Conservation (phyloP, 306 rosid genomes). For the Mimosa bimucronata region DNA sequence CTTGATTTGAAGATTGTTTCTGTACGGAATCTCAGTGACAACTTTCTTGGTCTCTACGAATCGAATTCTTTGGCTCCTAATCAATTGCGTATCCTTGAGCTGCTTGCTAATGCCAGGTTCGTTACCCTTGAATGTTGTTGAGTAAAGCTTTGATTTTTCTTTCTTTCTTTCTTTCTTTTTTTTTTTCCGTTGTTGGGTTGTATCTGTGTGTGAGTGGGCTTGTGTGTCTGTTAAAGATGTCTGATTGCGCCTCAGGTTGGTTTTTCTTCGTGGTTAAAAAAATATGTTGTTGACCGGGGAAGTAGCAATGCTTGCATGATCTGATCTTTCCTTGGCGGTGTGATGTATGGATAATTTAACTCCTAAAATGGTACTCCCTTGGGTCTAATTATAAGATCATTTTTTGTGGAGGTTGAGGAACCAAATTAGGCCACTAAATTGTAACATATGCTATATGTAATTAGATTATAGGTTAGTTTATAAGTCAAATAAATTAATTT, state of each 20-base stretch:
- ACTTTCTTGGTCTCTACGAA: constrained; percentile 78
- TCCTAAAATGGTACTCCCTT: background rate
- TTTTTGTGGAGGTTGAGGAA: no score
- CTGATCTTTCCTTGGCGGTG: background rate
- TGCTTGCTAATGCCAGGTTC: constrained; percentile 67
- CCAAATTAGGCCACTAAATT: no score
- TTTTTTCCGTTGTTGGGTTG: background rate
- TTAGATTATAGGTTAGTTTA: no score
- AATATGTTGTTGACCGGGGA: background rate
- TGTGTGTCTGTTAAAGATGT: background rate
- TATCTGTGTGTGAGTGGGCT: background rate
- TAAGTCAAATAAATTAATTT: no score
- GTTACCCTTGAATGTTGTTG: constrained; percentile 5
- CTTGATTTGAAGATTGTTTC: constrained; percentile 58
- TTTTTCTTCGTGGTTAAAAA: background rate
- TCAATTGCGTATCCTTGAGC: constrained; percentile 67
- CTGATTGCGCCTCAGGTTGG: background rate
- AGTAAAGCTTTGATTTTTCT: no score
- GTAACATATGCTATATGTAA: no score
- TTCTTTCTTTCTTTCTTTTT: no score
- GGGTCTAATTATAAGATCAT: no score
- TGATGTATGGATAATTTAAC: background rate
- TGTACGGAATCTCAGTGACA: constrained; percentile 51
- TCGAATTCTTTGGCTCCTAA: constrained; percentile 48
- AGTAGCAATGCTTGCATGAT: background rate